Conservation (phyloP, 1,284 basidiomycete genomes). For the Anthracocystis panici-leucophaei region DNA sequence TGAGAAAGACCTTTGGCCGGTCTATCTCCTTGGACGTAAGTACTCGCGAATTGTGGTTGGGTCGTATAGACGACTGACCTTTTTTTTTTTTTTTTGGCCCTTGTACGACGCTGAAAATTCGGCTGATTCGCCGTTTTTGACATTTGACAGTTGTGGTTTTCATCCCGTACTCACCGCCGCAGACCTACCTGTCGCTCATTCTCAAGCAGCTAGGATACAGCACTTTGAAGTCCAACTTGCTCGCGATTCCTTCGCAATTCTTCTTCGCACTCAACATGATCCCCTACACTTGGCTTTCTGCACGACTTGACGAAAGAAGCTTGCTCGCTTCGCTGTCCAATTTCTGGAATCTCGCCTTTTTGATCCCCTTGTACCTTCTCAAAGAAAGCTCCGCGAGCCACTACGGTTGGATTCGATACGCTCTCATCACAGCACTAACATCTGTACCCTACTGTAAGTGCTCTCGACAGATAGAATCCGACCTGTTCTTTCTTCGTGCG, state of each 20-base stretch:
- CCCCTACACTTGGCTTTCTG: slow-evolving; percentile 32
- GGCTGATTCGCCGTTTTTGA: neutral
- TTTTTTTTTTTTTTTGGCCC: too few relatives aligned
- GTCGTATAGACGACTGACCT: slow-evolving; percentile 9
- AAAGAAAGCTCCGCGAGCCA: slow-evolving; percentile 10
- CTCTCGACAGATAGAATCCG: too few relatives aligned
- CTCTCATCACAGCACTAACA: slow-evolving; percentile 36
- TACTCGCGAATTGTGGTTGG: slow-evolving; percentile 1
- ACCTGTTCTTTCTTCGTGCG: too few relatives aligned
- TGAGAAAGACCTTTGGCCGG: slow-evolving; percentile 79
- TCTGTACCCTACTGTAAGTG: slow-evolving; percentile 49
- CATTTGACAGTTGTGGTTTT: slow-evolving; percentile 33
- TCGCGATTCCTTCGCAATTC: slow-evolving; percentile 52
- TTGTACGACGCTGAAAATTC: neutral
- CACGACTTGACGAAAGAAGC: slow-evolving; percentile 29
- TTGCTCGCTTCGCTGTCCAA: slow-evolving; percentile 32
- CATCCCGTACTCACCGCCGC: slow-evolving; percentile 31
- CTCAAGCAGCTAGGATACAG: slow-evolving; percentile 52
- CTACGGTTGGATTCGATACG: slow-evolving; percentile 48
- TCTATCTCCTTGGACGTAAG: slow-evolving; percentile 74
- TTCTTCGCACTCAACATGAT: slow-evolving; percentile 51
- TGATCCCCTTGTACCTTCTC: slow-evolving; percentile 38
- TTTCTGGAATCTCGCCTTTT: slow-evolving; percentile 34
- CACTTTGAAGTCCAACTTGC: slow-evolving; percentile 53
- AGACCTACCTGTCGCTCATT: slow-evolving; percentile 40